Evolutionary conservation across 495 filamentous ascomycete genomes (phyloP), one percentile per base, ranked within the genome.

Genomic region (Pseudoneurospora amorphoporcata): DNA sequence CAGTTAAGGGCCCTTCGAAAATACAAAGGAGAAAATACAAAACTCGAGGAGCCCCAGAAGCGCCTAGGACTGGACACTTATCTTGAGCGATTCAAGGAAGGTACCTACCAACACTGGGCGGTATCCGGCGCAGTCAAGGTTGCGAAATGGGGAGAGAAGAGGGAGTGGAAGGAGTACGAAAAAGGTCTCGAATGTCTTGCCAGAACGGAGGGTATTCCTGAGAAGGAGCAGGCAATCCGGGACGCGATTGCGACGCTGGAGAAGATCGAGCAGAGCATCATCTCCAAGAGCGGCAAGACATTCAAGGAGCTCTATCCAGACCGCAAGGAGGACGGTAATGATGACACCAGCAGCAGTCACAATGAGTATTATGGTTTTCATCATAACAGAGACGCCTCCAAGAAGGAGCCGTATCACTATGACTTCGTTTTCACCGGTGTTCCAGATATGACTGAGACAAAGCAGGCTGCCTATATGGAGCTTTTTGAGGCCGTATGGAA

Each of bases 401-500:
- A 77, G 37, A 32, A 41, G 4, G 70, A 80, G 40, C 73, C 79
- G 2, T 92, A 87, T 76, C 77, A 82, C 17, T 76, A 86, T 12
- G 53, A 74, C 0, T 87, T 90, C 72, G 76, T 70, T n/a, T 90
- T 92, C 76, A 32, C 6, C 0, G 71, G 71, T 1, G 77, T 83
- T 0, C 82, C 79, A 0, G 85, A 87, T 68, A 77, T 91, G 29
- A 90, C 86, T 1, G 83, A 87, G 5, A 80, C 76, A 23, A 83
- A 80, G 23, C 82, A 81, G 10, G 80, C 81, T n/a, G 89, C 83
- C 6, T 93, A 92, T 72, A 23, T 92, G 10, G 83, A 83, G 79
- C 72, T 82, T 75, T 92, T 92, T 71, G 86, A 93, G 76, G 91
- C 91, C 10, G 88, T 88, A 2, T 93, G 90, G 89, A 72, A 70